These are phyloP conservation scores for Chlorella sp. DNA, from an alignment of 139 green algal genomes.

Conservation along the genomic window DNA sequence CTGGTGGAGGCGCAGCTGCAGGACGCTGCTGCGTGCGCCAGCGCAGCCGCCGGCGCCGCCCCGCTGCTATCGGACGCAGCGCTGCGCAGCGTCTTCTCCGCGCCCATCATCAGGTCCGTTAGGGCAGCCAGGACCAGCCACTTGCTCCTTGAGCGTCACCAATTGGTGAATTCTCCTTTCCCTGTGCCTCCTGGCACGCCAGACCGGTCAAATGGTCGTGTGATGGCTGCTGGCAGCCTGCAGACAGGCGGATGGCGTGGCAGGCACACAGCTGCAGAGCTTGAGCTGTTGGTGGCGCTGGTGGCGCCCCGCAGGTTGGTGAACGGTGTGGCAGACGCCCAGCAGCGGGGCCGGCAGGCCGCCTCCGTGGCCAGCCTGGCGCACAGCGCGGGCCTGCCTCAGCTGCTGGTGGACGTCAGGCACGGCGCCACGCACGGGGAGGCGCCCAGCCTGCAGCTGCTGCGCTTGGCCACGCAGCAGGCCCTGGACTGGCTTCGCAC, in stretches of 20 bases:
- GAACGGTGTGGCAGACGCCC: slow-evolving; percentile 73
- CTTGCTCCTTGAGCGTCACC: too few species aligned
- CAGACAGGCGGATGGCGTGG: too few species aligned
- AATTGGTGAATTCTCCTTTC: too few species aligned
- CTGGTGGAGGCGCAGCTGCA: slow-evolving; percentile 43
- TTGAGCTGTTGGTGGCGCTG: too few species aligned
- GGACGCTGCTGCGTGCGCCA: slow-evolving; percentile 8
- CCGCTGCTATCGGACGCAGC: slow-evolving; percentile 3
- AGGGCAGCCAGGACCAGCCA: too few species aligned
- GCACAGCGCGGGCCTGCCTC: slow-evolving; percentile 51
- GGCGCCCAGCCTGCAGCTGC: slow-evolving; percentile 53
- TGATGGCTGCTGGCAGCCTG: too few species aligned
- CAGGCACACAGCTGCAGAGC: too few species aligned
- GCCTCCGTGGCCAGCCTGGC: slow-evolving; percentile 57
- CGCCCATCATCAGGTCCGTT: slow-evolving; percentile 11
- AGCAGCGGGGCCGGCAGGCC: slow-evolving; percentile 61
- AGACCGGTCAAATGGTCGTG: too few species aligned
- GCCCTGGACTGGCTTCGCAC: slow-evolving; percentile 56
- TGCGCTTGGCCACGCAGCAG: slow-evolving; percentile 49
- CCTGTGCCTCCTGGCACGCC: too few species aligned
- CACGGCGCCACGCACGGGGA: slow-evolving; percentile 75
- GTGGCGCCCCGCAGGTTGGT: slow-evolving; percentile 56
- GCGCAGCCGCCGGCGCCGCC: too few species aligned
- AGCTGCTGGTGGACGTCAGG: slow-evolving; percentile 61
- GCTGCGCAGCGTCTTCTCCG: not conserved